A percentile compares a stretch with the other conserved stretches of the same genome.
phyloP scores from a whole-genome alignment of 345 rosid genomes.

The Hibiscus trionum region DNA sequence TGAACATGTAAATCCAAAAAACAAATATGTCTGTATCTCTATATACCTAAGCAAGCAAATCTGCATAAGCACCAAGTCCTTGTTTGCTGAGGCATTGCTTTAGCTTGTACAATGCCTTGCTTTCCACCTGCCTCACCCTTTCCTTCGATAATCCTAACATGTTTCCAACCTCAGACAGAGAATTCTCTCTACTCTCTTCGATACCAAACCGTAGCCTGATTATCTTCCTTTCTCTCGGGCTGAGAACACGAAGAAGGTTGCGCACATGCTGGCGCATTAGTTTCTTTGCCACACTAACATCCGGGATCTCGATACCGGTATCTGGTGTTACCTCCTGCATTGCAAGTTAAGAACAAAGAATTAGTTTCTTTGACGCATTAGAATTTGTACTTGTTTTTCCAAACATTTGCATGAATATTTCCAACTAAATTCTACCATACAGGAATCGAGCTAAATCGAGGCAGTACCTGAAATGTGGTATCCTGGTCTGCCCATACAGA shows the following conservation, averaged over 20 bases:
- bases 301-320: conserved; percentile 50
- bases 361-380: neutral
- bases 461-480: conserved; percentile 63
- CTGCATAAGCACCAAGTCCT: conserved; percentile 51
- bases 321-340: conserved; percentile 76
- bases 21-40: neutral
- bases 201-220: conserved; percentile 73
- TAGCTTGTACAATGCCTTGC: conserved; percentile 63
- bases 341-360: neutral
- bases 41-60: conserved; percentile 43
- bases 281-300: conserved; percentile 45
- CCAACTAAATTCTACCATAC: neutral
- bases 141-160: conserved; percentile 61
- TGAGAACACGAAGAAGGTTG: conserved; percentile 47
- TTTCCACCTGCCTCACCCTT: conserved; percentile 75
- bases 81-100: conserved; percentile 52
- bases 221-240: conserved; percentile 63
- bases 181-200: conserved; percentile 50
- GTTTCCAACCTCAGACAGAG: conserved; percentile 59
- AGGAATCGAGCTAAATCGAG: neutral
- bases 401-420: neutral
- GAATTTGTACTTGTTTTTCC: neutral
- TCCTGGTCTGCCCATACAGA: conserved; percentile 71
- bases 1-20: neutral
- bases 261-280: conserved; percentile 62